phyloP scores from a whole-genome alignment of 2,329 filamentous ascomycete species.

The Talaromyces sp. region DNA sequence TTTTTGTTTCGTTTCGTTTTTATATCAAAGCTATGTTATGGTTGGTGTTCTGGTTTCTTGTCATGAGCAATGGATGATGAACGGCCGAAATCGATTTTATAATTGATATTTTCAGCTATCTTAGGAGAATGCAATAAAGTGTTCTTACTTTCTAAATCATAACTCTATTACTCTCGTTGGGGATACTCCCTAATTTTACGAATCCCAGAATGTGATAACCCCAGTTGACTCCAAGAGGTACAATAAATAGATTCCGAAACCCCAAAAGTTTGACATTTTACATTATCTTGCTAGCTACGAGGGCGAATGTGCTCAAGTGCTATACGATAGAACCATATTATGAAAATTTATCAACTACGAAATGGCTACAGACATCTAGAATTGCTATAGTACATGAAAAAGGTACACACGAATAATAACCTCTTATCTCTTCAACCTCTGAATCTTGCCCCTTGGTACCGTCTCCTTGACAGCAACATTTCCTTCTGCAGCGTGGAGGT shows the following conservation, averaged over 20 bases:
- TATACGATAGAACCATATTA: background rate
- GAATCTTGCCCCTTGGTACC: conserved; percentile 1
- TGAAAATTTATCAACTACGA: background rate
- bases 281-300: background rate
- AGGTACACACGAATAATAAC: background rate
- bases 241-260: too few relatives aligned
- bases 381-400: conserved; percentile 11
- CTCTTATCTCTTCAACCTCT: conserved; percentile 4
- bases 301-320: background rate
- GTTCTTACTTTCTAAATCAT: background rate
- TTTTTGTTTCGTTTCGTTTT: background rate
- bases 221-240: too few relatives aligned
- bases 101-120: background rate
- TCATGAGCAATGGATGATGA: background rate
- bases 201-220: too few relatives aligned
- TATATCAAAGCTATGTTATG: background rate
- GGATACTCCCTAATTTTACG: too few relatives aligned
- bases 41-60: background rate
- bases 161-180: background rate
- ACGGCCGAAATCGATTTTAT: background rate
- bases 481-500: conserved; percentile 20
- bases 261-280: too few relatives aligned
- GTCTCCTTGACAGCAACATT: conserved; percentile 24
- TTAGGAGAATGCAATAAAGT: background rate
- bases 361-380: background rate